Evolutionary conservation across 2,329 filamentous ascomycete species (phyloP), one percentile per base, ranked within the genome.

Genomic region (Coniochaeta sp.): DNA sequence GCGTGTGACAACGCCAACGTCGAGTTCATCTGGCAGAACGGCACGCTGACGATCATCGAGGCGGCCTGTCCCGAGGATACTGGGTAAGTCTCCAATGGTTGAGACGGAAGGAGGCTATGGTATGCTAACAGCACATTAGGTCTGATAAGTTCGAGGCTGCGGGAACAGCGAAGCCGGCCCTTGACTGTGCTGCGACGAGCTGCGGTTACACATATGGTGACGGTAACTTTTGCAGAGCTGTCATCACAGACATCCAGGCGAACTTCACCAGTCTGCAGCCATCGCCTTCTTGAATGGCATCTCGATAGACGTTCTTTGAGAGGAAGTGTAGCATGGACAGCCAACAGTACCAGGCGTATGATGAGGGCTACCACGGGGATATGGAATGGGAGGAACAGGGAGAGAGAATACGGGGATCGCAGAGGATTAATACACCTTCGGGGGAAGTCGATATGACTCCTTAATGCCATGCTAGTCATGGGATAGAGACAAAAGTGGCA

Each of bases 21-120:
- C 62, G 69, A 77, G 61, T 82, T 82, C 62, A 75, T 80, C 63
- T 81, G 71, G 71, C 59, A 71, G 52, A 65, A 68, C 34, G 47
- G 26, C 12, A 52, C 47, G 42, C 62, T 81, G 50, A 75, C 73
- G n/a, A 62, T 81, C 67, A 70, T 80, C 50, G 77, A 83, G 70
- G 70, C 71, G 30, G 71, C 75, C 16, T 83, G 80, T 65, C 71
- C 74, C 1, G 65, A 65, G 7, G 58, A 38, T 17, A 52, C 57
- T 32, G 47, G 50, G 66, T 68, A 24, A 62, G 65, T 64, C 47
- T 24, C 38, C 36, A 59, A n/a, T 54, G 14, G 6, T 8, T 36
- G 34, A 16, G 22, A n/a, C 3, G 28, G n/a, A 58, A 17, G 22
- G 2, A 30, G 10, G 4, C 42, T 9, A 44, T 17, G 17, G 19